Conservation (phyloP, 768 basidiomycete genomes). For the Mycena pura region DNA sequence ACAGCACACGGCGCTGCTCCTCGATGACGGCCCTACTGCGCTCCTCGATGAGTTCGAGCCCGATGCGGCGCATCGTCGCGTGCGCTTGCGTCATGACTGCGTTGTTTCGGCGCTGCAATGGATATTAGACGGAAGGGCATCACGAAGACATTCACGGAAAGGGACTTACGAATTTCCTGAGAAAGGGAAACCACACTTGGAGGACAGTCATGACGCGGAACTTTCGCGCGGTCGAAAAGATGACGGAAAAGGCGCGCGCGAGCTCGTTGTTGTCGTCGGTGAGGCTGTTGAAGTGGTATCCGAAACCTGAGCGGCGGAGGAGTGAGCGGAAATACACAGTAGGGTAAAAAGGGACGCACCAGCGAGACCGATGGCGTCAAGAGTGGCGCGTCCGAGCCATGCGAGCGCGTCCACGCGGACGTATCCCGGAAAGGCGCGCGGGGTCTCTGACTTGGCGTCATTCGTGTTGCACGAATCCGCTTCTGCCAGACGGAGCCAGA, state of each 20-base stretch:
- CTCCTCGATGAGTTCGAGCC: conserved; percentile 57
- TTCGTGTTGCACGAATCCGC: conserved; percentile 12
- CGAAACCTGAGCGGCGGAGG: conserved; percentile 48
- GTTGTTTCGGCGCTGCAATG: conserved; percentile 52
- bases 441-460: conserved; percentile 19
- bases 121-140: conserved; percentile 17
- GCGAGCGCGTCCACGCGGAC: conserved; percentile 56
- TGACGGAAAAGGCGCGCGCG: conserved; percentile 58
- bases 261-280: conserved; percentile 54
- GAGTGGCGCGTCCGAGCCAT: conserved; percentile 64
- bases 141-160: not conserved
- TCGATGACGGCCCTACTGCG: conserved; percentile 48
- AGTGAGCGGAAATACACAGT: not conserved
- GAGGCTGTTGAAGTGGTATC: conserved; percentile 66
- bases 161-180: conserved; percentile 58
- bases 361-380: conserved; percentile 74
- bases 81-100: conserved; percentile 50
- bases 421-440: conserved; percentile 3
- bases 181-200: conserved; percentile 62
- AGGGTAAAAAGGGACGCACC: conserved; percentile 42
- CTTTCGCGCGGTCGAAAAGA: conserved; percentile 59
- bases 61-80: conserved; percentile 59
- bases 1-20: conserved; percentile 25
- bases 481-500: conserved; percentile 39
- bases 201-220: conserved; percentile 61